Conservation (phyloP, 2,329 filamentous ascomycete species). For the Colletotrichum sp. region DNA sequence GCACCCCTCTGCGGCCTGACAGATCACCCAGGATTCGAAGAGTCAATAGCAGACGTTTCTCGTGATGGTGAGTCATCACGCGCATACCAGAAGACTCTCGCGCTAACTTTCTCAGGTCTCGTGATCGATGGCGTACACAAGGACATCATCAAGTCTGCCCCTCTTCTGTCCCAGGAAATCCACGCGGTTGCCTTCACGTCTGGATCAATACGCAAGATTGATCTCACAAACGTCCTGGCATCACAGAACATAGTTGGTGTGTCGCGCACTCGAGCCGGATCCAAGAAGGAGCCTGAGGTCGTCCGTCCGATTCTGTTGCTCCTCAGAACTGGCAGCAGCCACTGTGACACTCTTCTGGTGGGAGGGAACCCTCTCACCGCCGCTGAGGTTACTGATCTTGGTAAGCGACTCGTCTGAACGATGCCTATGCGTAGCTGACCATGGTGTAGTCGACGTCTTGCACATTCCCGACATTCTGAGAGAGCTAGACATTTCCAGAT, state of each 20-base stretch:
- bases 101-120: constrained; percentile 1
- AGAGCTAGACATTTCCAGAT: constrained; percentile 55
- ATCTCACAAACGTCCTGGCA: constrained; percentile 50
- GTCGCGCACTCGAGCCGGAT: constrained; percentile 4
- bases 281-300: constrained; percentile 40
- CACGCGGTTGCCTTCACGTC: constrained; percentile 61
- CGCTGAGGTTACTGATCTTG: constrained; percentile 53
- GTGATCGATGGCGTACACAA: constrained; percentile 19
- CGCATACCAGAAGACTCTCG: not conserved
- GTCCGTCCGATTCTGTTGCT: constrained; percentile 55
- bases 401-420: constrained; percentile 32
- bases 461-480: constrained; percentile 38
- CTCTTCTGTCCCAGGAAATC: constrained; percentile 60
- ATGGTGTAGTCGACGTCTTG: constrained; percentile 29
- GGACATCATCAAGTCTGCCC: constrained; percentile 39
- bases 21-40: constrained; percentile 49
- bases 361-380: constrained; percentile 54
- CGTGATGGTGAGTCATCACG: constrained; percentile 49
- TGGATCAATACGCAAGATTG: constrained; percentile 59
- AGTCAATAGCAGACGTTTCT: constrained; percentile 56
- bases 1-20: constrained; percentile 42
- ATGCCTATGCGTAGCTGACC: not conserved
- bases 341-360: constrained; percentile 57
- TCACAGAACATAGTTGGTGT: constrained; percentile 12
- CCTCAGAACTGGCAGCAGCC: constrained; percentile 48